Percentiles rank a stretch among this genome's conserved stretches.
Conservation (phyloP, 257 asterid genomes). For the Avicennia marina region DNA sequence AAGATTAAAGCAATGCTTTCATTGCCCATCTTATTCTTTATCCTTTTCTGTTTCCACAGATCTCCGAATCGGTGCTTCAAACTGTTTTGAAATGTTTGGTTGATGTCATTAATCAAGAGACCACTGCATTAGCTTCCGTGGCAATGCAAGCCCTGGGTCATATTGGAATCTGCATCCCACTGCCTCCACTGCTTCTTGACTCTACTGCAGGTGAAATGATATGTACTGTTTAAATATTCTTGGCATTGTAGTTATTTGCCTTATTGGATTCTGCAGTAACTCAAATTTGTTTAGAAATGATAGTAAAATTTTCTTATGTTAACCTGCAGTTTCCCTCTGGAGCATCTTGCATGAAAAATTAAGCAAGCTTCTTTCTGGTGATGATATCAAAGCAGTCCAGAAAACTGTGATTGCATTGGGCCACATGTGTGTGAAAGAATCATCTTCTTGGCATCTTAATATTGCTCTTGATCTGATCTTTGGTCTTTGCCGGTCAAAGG, state of each 20-base stretch:
- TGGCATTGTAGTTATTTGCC: conserved; percentile 14
- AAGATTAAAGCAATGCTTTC: conserved; percentile 15
- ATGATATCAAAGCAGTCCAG: conserved; percentile 89
- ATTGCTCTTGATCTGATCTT: conserved; percentile 81
- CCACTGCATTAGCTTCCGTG: conserved; percentile 68
- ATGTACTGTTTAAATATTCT: conserved; percentile 17
- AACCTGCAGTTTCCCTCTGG: conserved; percentile 63
- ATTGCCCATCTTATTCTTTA: conserved; percentile 13
- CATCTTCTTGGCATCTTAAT: conserved; percentile 52
- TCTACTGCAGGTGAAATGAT: conserved; percentile 55
- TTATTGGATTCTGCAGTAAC: conserved; percentile 9
- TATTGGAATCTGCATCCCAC: conserved; percentile 74
- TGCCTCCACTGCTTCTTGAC: conserved; percentile 65
- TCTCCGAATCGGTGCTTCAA: conserved; percentile 67
- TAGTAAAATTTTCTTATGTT: conserved; percentile 15
- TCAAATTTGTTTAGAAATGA: conserved; percentile 5
- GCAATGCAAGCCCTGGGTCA: conserved; percentile 97
- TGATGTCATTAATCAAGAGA: conserved; percentile 60
- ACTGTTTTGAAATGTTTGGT: conserved; percentile 71
- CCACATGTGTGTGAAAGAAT: conserved; percentile 82
- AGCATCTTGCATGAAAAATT: conserved; percentile 51
- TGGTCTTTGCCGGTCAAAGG: conserved; percentile 88
- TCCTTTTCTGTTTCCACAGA: conserved; percentile 42
- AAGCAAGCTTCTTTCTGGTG: conserved; percentile 71
- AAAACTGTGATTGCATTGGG: conserved; percentile 79